These are phyloP conservation scores for Sporormia fimetaria DNA, from an alignment of 495 filamentous ascomycete genomes.

Conservation along the genomic window DNA sequence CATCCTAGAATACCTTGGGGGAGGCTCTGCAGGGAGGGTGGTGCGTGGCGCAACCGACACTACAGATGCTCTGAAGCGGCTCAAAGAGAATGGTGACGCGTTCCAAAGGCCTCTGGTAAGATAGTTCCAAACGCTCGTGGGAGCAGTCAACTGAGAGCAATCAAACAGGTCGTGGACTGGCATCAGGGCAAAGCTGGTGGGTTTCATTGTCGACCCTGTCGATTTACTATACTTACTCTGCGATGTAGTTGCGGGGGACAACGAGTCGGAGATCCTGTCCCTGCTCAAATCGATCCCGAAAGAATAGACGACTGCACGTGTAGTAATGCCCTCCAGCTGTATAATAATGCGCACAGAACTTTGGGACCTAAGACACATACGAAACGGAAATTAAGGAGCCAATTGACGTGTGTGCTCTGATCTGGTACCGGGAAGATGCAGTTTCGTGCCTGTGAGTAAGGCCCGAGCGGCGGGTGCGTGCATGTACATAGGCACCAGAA, in stretches of 20 bases:
- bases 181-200: slow-evolving; percentile 65
- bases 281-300: slow-evolving; percentile 54
- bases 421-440: too few relatives aligned
- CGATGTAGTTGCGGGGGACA: slow-evolving; percentile 49
- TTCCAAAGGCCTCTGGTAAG: slow-evolving; percentile 51
- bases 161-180: slow-evolving; percentile 62
- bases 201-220: background rate
- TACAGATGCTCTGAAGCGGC: slow-evolving; percentile 64
- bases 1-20: slow-evolving; percentile 70
- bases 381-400: too few relatives aligned
- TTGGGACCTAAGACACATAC: too few relatives aligned
- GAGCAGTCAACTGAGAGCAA: slow-evolving; percentile 37
- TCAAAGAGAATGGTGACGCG: slow-evolving; percentile 42
- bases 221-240: slow-evolving; percentile 9
- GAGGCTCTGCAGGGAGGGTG: slow-evolving; percentile 44
- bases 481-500: too few relatives aligned
- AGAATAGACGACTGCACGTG: too few relatives aligned
- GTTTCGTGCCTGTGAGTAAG: too few relatives aligned
- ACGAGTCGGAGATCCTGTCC: slow-evolving; percentile 74
- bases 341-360: too few relatives aligned
- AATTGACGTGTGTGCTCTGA: too few relatives aligned
- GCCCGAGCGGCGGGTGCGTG: too few relatives aligned
- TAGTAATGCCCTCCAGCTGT: too few relatives aligned
- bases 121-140: slow-evolving; percentile 42
- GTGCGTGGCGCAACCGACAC: slow-evolving; percentile 59